phyloP scores from a whole-genome alignment of 306 rosid species.

The Benincasa hispida region DNA sequence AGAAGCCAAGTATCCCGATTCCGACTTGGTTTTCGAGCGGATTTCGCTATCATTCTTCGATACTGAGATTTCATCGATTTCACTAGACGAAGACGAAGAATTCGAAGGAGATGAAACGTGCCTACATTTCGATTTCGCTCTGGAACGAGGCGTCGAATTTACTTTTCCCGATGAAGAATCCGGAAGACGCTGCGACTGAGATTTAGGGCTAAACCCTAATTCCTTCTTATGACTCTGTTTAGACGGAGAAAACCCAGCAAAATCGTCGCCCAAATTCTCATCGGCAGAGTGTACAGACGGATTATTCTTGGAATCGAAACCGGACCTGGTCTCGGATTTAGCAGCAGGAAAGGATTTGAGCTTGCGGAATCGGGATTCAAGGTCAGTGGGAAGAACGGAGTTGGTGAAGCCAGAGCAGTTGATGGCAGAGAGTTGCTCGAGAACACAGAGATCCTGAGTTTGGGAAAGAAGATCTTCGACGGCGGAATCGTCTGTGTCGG shows the following conservation, averaged over 20 bases:
- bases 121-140: slow-evolving; percentile 13
- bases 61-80: slow-evolving; percentile 23
- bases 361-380: slow-evolving; percentile 65
- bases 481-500: slow-evolving; percentile 55
- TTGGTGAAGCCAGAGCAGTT: slow-evolving; percentile 53
- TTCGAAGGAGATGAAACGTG: slow-evolving; percentile 28
- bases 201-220: neutral
- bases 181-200: slow-evolving; percentile 10
- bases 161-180: neutral
- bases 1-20: slow-evolving; percentile 14
- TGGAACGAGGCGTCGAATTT: neutral
- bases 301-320: slow-evolving; percentile 1
- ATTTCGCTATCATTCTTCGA: neutral
- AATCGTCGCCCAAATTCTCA: slow-evolving; percentile 8
- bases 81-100: slow-evolving; percentile 4
- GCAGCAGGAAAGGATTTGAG: slow-evolving; percentile 65
- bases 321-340: neutral
- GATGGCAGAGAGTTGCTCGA: slow-evolving; percentile 68
- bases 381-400: slow-evolving; percentile 49
- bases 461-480: slow-evolving; percentile 56
- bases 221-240: slow-evolving; percentile 13
- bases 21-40: neutral
- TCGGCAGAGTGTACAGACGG: neutral
- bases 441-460: slow-evolving; percentile 47
- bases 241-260: slow-evolving; percentile 16